Percentiles rank a stretch among this genome's conserved stretches.
phyloP scores from a whole-genome alignment of 768 basidiomycete species.

The Tricholoma saponaceum region DNA sequence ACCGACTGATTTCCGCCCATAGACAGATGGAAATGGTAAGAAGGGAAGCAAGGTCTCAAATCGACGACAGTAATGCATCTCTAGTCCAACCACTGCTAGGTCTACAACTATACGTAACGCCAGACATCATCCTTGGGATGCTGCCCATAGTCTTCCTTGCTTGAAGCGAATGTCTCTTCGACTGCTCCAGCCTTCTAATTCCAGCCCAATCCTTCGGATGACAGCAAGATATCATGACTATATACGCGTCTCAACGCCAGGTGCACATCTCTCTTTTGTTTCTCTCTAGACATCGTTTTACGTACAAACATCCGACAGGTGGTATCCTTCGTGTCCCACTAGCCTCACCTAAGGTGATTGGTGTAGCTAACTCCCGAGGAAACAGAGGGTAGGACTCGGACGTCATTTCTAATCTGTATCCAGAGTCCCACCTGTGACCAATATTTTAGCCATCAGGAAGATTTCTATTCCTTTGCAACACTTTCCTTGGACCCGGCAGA shows the following conservation, averaged over 20 bases:
- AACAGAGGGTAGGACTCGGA: constrained; percentile 57
- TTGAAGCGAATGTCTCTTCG: constrained; percentile 24
- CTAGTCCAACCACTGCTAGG: neutral
- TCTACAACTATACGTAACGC: neutral
- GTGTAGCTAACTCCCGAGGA: constrained; percentile 71
- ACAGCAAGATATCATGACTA: constrained; percentile 62
- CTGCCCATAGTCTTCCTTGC: constrained; percentile 8
- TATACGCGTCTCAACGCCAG: constrained; percentile 48
- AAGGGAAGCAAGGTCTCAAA: neutral
- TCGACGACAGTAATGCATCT: neutral
- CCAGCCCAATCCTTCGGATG: constrained; percentile 12
- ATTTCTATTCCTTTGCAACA: constrained; percentile 74
- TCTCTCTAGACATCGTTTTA: constrained; percentile 5
- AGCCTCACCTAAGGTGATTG: constrained; percentile 73
- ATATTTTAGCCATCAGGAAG: constrained; percentile 76
- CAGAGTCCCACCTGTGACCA: constrained; percentile 7
- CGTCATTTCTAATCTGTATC: neutral
- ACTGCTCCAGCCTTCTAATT: constrained; percentile 15
- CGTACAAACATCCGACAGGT: constrained; percentile 30
- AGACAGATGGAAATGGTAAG: neutral
- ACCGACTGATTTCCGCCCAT: constrained; percentile 74
- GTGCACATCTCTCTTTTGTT: constrained; percentile 14
- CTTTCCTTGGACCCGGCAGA: constrained; percentile 76
- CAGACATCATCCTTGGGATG: constrained; percentile 15
- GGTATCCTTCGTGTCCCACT: constrained; percentile 68